Base-by-base conservation (phyloP, 2,329 filamentous ascomycete species). In the Lojkania enalia region DNA sequence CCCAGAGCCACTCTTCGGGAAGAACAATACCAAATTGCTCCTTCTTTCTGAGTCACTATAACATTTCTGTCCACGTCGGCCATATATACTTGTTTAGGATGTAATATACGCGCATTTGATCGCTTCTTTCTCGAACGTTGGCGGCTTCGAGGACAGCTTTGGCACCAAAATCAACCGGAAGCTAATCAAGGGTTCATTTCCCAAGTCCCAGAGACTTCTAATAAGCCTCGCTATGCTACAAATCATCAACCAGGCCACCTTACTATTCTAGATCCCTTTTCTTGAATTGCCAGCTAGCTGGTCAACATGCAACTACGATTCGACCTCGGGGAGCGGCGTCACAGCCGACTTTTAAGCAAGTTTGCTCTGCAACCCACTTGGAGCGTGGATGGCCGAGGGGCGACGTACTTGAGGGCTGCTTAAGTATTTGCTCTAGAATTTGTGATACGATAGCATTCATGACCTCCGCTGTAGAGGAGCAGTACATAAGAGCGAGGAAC, bases 301-400 rank as follows among this genome's bases (percentile, higher is more conserved):
- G 33, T 70, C 67, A 23, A 78, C 69, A 16, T 67, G 64, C 23
- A 18, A 69, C 50, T 12, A 51, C 38, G 14, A 67, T 49, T n/a
- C 55, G 57, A 16, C 57, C 60, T 38, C 45, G 46, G 2, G 74
- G 54, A 55, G 53, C 38, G 35, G 46, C 55, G 6, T 9, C 14
- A 9, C 64, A 52, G 46, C 51, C 54, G 18, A 75, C 77, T 5
- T 61, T 52, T 0, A 62, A 58, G 50, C 77, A 82, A 19, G 83
- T 74, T 4, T 71, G 69, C 64, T 84, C 81, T 1, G 79, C 80
- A 1, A 82, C 77, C 79, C 80, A 82, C 64, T 67, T 66, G 1
- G 78, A 82, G 20, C 72, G 72, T 1, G 77, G 75, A 52, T 84
- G 84, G 3, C 81, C 81, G 4, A 81, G 66, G 0, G 70, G 58